These are phyloP conservation scores for Aspergillus mulundensis DNA, from an alignment of 495 filamentous ascomycete genomes.

Conservation along the genomic window DNA sequence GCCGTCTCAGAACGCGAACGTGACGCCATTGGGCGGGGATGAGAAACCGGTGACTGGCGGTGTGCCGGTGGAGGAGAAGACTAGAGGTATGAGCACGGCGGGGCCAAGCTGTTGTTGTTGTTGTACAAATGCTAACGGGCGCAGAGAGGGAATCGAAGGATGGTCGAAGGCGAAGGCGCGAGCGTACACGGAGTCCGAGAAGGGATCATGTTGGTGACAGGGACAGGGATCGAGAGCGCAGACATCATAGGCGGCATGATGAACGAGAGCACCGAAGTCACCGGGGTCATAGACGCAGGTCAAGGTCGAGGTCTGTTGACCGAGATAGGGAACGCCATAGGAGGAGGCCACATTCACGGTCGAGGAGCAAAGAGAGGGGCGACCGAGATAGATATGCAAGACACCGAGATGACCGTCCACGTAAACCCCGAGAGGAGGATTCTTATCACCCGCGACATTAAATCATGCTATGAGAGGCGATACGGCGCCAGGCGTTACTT, in stretches of 20 bases:
- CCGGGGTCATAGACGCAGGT: conserved; percentile 32
- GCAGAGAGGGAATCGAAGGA: conserved; percentile 17
- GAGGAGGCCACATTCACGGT: conserved; percentile 26
- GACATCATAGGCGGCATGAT: conserved; percentile 33
- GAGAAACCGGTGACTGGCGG: conserved; percentile 31
- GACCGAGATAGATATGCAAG: conserved; percentile 23
- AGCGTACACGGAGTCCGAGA: conserved; percentile 32
- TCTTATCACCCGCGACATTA: conserved; percentile 24
- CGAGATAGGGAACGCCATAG: conserved; percentile 22
- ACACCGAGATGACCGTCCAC: conserved; percentile 25
- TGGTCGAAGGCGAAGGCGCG: conserved; percentile 27
- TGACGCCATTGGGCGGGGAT: conserved; percentile 38
- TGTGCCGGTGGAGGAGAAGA: conserved; percentile 29
- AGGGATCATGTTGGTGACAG: conserved; percentile 20
- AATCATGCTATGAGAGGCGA: not conserved
- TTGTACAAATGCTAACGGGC: conserved; percentile 3
- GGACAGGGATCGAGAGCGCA: conserved; percentile 31
- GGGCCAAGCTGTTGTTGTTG: not conserved
- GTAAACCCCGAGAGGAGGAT: conserved; percentile 26
- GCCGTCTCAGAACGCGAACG: conserved; percentile 46
- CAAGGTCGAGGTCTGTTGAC: conserved; percentile 30
- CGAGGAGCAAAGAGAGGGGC: conserved; percentile 30
- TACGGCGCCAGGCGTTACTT: conserved; percentile 14
- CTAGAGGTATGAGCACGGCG: conserved; percentile 18
- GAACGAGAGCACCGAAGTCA: conserved; percentile 34